Conservation (phyloP, 805 yeast genomes). For the Jamesozyma spencerorum region DNA sequence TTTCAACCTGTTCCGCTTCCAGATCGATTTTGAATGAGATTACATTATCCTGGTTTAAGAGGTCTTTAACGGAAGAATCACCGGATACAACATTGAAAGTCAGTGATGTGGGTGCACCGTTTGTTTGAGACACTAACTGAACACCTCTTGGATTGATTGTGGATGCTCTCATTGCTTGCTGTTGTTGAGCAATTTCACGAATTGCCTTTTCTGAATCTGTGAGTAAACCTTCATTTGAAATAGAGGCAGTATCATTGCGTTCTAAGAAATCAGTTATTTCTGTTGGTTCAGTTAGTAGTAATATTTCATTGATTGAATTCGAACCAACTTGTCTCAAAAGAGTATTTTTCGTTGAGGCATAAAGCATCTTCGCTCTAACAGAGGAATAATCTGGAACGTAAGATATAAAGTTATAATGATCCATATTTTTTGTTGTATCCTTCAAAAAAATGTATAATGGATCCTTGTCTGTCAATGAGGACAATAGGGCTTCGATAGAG, state of each 20-base stretch:
- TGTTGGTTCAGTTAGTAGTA: conserved; percentile 28
- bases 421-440: conserved; percentile 17
- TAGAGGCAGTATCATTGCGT: conserved; percentile 8
- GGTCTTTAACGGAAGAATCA: conserved; percentile 11
- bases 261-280: conserved; percentile 23
- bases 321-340: conserved; percentile 66
- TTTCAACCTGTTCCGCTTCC: conserved; percentile 39
- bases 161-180: conserved; percentile 16
- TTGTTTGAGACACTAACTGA: conserved; percentile 24
- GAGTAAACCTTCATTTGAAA: conserved; percentile 9
- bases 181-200: conserved; percentile 23
- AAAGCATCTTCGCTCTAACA: conserved; percentile 81
- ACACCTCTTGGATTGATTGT: conserved; percentile 11
- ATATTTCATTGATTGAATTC: conserved; percentile 29
- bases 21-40: conserved; percentile 45
- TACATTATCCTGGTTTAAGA: conserved; percentile 34
- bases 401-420: conserved; percentile 50
- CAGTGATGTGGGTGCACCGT: conserved; percentile 20
- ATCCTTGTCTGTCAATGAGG: conserved; percentile 27
- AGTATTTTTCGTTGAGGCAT: conserved; percentile 82
- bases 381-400: conserved; percentile 82
- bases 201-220: conserved; percentile 24
- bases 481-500: conserved; percentile 36
- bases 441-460: conserved; percentile 46
- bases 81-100: conserved; percentile 19